Evolutionary conservation across 441 rosid species (phyloP).

Genomic region (Lagerstroemia fauriei): DNA sequence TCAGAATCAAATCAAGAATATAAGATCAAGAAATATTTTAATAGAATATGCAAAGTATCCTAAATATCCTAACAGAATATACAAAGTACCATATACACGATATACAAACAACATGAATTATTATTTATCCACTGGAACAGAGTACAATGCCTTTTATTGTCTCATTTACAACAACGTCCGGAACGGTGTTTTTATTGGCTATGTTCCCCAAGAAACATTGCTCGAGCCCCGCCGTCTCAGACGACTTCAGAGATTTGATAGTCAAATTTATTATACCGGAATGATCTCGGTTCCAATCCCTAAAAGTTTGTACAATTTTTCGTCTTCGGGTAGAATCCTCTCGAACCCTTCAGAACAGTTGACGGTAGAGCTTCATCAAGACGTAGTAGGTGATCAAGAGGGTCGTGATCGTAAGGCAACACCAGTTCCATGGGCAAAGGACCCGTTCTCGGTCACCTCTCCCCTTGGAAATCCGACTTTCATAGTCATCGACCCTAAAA

Average conservation of each 20-base stretch:
- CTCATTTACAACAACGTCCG: background rate
- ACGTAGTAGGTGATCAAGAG: conserved; percentile 39
- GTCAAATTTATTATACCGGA: background rate
- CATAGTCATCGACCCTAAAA: background rate
- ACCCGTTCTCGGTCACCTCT: background rate
- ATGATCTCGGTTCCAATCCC: background rate
- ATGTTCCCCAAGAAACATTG: background rate
- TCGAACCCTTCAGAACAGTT: background rate
- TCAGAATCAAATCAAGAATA: too few relatives aligned
- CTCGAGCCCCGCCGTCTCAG: background rate
- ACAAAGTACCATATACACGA: too few relatives aligned
- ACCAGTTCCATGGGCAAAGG: conserved; percentile 25
- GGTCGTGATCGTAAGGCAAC: conserved; percentile 32
- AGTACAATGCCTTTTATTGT: background rate
- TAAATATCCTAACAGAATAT: too few relatives aligned
- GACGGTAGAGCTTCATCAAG: conserved; percentile 39
- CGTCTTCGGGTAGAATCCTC: background rate
- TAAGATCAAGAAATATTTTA: too few relatives aligned
- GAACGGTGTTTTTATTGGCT: background rate
- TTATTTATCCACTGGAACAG: background rate
- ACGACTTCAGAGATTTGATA: background rate
- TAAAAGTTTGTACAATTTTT: background rate
- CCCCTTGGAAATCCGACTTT: background rate
- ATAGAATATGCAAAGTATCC: too few relatives aligned
- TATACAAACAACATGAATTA: too few relatives aligned